Percentiles rank a stretch among this genome's conserved stretches.
These are phyloP conservation scores for Talaromyces nanjingensis DNA, from an alignment of 495 filamentous ascomycete species.

Conservation along the genomic window DNA sequence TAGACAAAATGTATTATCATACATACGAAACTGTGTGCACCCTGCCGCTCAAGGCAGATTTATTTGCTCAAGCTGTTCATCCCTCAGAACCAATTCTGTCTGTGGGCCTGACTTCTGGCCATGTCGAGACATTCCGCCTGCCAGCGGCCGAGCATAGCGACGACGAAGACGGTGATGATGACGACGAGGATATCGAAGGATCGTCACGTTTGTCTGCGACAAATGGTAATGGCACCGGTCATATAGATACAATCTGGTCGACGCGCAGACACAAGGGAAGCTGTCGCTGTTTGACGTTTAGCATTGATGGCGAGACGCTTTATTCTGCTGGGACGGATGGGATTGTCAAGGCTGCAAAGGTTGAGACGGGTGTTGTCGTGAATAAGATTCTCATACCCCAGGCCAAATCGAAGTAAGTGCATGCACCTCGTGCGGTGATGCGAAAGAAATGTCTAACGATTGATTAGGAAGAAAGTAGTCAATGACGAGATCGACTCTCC, in stretches of 20 bases:
- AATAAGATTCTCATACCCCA: slow-evolving; percentile 57
- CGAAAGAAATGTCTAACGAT: slow-evolving; percentile 8
- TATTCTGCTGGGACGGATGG: slow-evolving; percentile 90
- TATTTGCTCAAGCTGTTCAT: slow-evolving; percentile 85
- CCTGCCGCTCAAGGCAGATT: slow-evolving; percentile 76
- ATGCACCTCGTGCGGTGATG: not conserved
- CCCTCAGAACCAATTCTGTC: slow-evolving; percentile 76
- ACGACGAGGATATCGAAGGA: slow-evolving; percentile 41
- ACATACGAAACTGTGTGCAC: slow-evolving; percentile 87
- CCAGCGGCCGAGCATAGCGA: slow-evolving; percentile 45
- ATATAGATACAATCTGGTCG: slow-evolving; percentile 79
- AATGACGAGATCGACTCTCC: slow-evolving; percentile 52
- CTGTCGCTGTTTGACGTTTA: slow-evolving; percentile 72
- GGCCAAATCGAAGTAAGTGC: slow-evolving; percentile 33
- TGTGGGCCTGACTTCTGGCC: slow-evolving; percentile 75
- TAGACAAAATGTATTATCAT: slow-evolving; percentile 1
- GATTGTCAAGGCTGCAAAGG: slow-evolving; percentile 77
- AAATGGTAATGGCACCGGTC: slow-evolving; percentile 64
- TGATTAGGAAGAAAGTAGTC: slow-evolving; percentile 18
- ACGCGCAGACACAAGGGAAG: slow-evolving; percentile 89
- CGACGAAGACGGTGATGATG: slow-evolving; percentile 35
- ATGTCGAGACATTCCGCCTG: slow-evolving; percentile 80
- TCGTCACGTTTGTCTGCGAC: slow-evolving; percentile 34
- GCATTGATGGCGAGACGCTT: slow-evolving; percentile 63
- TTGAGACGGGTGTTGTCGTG: slow-evolving; percentile 70